Conservation (phyloP, 148 eudicot species). For the Camellia japonica region DNA sequence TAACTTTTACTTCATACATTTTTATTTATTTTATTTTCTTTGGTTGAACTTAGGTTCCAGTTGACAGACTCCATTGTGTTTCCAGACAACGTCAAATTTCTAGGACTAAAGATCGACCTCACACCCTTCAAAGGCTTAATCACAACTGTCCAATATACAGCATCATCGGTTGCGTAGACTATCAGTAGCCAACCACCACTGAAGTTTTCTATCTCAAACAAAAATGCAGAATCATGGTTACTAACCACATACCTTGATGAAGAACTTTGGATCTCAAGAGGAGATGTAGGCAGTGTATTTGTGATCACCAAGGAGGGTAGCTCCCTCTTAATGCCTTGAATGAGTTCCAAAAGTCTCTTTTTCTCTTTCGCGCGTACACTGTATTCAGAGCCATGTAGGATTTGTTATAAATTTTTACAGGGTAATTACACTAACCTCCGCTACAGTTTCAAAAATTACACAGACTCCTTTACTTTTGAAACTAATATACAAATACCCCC, state of each 20-base stretch:
- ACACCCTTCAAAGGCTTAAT: constrained; percentile 70
- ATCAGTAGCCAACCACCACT: constrained; percentile 78
- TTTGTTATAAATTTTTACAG: background rate
- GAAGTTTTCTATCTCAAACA: constrained; percentile 58
- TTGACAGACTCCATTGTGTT: constrained; percentile 70
- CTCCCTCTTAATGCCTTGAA: constrained; percentile 45
- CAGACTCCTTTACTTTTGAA: no score
- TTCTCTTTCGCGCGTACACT: background rate
- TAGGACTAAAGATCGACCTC: constrained; percentile 81
- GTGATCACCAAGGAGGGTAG: constrained; percentile 82
- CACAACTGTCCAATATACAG: constrained; percentile 71
- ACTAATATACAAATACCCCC: no score
- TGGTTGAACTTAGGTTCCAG: constrained; percentile 57
- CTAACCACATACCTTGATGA: constrained; percentile 84
- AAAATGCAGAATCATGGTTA: constrained; percentile 68
- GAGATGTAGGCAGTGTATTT: constrained; percentile 67
- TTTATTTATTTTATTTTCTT: background rate
- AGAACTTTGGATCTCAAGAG: constrained; percentile 85
- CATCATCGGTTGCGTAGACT: constrained; percentile 73
- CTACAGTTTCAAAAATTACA: no score
- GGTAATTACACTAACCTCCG: no score
- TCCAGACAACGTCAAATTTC: constrained; percentile 75
- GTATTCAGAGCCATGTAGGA: background rate
- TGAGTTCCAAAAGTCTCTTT: background rate
- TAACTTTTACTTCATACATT: background rate